Evolutionary conservation across 805 yeast species (phyloP).

Genomic region (Metschnikowia bowlesiae): DNA sequence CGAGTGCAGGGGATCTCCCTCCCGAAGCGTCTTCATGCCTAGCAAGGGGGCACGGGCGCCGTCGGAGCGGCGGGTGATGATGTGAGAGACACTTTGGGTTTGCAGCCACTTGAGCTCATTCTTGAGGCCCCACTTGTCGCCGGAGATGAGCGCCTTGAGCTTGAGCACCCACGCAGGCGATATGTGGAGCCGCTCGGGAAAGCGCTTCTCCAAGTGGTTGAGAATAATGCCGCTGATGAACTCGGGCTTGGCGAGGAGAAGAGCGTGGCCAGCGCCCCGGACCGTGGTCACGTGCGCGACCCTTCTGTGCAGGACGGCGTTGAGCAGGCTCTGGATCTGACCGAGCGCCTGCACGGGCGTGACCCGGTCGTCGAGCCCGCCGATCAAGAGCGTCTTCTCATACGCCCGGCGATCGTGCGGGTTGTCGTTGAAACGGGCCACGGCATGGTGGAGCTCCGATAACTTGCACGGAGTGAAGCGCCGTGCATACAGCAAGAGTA

Average conservation of each 20-base stretch:
- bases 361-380: slow-evolving; percentile 55
- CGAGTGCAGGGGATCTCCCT: slow-evolving; percentile 57
- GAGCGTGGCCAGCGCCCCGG: slow-evolving; percentile 58
- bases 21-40: slow-evolving; percentile 73
- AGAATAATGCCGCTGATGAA: slow-evolving; percentile 56
- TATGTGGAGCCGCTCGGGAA: slow-evolving; percentile 48
- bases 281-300: slow-evolving; percentile 35
- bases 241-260: slow-evolving; percentile 61
- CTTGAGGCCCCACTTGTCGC: slow-evolving; percentile 76
- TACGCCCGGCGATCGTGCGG: slow-evolving; percentile 26
- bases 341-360: slow-evolving; percentile 45
- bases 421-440: slow-evolving; percentile 32
- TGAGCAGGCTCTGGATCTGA: slow-evolving; percentile 25
- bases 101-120: slow-evolving; percentile 70
- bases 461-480: slow-evolving; percentile 45
- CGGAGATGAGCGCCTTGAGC: slow-evolving; percentile 56
- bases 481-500: slow-evolving; percentile 49
- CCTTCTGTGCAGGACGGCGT: slow-evolving; percentile 18
- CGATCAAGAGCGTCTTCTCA: slow-evolving; percentile 50
- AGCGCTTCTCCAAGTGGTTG: slow-evolving; percentile 48
- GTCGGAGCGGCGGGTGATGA: slow-evolving; percentile 28
- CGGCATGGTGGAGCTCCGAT: slow-evolving; percentile 42
- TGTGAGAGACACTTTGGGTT: slow-evolving; percentile 47
- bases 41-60: slow-evolving; percentile 42
- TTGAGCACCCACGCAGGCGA: slow-evolving; percentile 70